Conservation (phyloP, 2,329 filamentous ascomycete genomes). For the Phyllosticta ampelicida region DNA sequence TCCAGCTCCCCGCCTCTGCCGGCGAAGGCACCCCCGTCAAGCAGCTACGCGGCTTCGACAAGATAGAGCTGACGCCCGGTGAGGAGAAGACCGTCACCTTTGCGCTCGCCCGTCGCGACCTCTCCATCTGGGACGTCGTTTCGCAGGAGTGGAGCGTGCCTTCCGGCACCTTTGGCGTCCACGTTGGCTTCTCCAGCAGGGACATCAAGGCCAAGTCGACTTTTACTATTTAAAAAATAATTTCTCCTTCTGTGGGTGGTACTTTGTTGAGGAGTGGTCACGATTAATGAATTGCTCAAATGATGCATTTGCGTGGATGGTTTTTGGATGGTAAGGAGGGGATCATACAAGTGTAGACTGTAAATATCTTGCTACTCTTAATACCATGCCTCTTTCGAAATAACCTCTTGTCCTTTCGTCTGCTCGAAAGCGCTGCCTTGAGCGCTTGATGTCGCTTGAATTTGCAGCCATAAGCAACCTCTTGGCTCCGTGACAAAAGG, state of each 20-base stretch:
- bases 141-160: conserved; percentile 35
- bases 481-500: too few species aligned
- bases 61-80: conserved; percentile 34
- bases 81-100: conserved; percentile 34
- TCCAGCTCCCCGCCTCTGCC: conserved; percentile 34
- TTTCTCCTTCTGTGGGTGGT: background rate
- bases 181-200: conserved; percentile 20
- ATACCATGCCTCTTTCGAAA: too few species aligned
- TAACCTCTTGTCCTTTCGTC: too few species aligned
- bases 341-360: too few species aligned
- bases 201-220: background rate
- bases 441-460: too few species aligned
- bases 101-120: conserved; percentile 36
- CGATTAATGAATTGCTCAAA: too few species aligned
- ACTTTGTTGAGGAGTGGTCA: background rate
- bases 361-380: too few species aligned
- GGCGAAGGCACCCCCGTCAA: conserved; percentile 35
- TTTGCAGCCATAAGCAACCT: too few species aligned
- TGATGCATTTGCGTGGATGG: too few species aligned
- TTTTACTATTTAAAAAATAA: background rate
- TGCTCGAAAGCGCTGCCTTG: too few species aligned
- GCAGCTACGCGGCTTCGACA: conserved; percentile 38
- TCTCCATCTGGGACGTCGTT: conserved; percentile 40
- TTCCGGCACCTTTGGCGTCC: conserved; percentile 12
- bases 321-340: too few species aligned